A percentile compares a stretch with the other conserved stretches of the same genome.
phyloP scores from a whole-genome alignment of 345 rosid species.

The Citrus sinensis region DNA sequence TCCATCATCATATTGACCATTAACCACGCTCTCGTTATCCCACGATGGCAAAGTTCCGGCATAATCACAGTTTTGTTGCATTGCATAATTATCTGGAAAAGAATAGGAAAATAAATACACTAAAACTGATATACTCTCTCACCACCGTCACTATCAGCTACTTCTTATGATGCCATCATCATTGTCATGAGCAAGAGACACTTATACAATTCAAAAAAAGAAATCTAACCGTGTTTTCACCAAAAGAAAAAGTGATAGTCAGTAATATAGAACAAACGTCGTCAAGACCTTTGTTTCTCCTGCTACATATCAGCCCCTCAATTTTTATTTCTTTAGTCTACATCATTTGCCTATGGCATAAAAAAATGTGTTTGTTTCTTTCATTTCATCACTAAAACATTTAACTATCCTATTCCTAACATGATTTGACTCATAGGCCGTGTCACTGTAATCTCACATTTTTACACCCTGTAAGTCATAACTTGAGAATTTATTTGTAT shows the following conservation, averaged over 20 bases:
- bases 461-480: not conserved
- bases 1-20: not conserved
- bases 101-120: not conserved
- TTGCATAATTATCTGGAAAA: not conserved
- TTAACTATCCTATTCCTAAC: not conserved
- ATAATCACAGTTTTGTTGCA: not conserved
- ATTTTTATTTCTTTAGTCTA: not conserved
- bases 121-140: not conserved
- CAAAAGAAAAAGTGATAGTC: not conserved
- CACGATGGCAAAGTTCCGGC: not conserved
- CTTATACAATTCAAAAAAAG: not conserved
- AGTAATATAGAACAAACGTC: not conserved
- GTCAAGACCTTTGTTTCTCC: not conserved
- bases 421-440: not conserved
- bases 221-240: not conserved
- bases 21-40: not conserved
- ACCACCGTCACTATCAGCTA: not conserved
- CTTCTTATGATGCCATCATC: not conserved
- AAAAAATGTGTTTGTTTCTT: not conserved
- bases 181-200: not conserved
- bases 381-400: not conserved
- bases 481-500: slow-evolving; percentile 14
- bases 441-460: slow-evolving; percentile 15
- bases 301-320: not conserved
- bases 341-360: not conserved